phyloP scores from a whole-genome alignment of 768 basidiomycete genomes.

The Termitomyces sp. region DNA sequence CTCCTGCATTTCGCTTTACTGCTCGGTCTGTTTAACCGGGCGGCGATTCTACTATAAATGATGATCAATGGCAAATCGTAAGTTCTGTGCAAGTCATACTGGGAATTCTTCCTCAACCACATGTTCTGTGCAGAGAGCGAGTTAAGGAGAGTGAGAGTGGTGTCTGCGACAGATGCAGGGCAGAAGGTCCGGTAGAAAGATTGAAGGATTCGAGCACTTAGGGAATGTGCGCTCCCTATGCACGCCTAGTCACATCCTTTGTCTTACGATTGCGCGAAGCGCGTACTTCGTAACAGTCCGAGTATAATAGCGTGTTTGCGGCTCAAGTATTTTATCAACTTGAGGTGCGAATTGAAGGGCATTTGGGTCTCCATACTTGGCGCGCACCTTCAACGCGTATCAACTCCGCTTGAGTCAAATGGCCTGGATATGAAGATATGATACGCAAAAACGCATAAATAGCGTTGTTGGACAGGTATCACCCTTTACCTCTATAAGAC shows the following conservation, averaged over 20 bases:
- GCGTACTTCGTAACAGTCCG: background rate
- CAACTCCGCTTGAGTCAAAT: too few relatives aligned
- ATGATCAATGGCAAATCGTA: too few relatives aligned
- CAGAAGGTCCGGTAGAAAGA: background rate
- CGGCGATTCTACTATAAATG: too few relatives aligned
- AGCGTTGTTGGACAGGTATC: too few relatives aligned
- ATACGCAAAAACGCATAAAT: too few relatives aligned
- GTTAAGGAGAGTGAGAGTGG: background rate
- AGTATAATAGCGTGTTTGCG: too few relatives aligned
- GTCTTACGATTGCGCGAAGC: background rate
- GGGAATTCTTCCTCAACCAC: too few relatives aligned
- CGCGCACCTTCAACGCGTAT: too few relatives aligned
- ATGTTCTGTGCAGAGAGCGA: too few relatives aligned
- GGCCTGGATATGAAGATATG: too few relatives aligned
- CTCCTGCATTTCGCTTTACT: background rate
- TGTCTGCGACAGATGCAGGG: background rate
- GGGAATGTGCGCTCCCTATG: background rate
- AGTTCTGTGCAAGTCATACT: too few relatives aligned
- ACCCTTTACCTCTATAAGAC: background rate
- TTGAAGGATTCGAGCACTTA: background rate
- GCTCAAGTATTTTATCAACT: background rate
- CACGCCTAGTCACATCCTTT: background rate
- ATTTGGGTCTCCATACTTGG: too few relatives aligned
- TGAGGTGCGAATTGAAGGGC: background rate
- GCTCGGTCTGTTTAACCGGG: background rate